phyloP scores from a whole-genome alignment of 1,284 basidiomycete genomes.

The Ganoderma sinense region DNA sequence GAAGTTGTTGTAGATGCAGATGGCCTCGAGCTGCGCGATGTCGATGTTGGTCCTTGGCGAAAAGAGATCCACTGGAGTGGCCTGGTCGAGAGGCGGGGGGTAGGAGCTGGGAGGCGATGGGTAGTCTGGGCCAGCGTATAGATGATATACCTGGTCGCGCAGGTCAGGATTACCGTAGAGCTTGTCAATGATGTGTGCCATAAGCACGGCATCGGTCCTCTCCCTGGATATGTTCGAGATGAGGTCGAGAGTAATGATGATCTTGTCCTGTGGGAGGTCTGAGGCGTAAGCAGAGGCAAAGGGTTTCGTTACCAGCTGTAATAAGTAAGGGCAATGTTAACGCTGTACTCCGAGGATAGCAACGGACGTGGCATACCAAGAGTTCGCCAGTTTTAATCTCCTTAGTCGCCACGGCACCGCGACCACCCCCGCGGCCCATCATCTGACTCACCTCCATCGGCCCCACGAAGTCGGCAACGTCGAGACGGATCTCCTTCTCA shows the following conservation, averaged over 20 bases:
- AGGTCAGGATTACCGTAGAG: slow-evolving; percentile 34
- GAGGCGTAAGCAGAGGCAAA: slow-evolving; percentile 24
- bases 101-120: slow-evolving; percentile 28
- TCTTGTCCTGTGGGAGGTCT: slow-evolving; percentile 17
- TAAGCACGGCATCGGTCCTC: slow-evolving; percentile 21
- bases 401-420: slow-evolving; percentile 27
- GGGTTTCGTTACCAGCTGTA: slow-evolving; percentile 32
- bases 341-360: neutral
- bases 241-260: slow-evolving; percentile 25
- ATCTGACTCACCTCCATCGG: slow-evolving; percentile 24
- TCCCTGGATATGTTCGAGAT: slow-evolving; percentile 17
- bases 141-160: slow-evolving; percentile 26
- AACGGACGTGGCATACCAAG: slow-evolving; percentile 23
- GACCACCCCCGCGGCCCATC: slow-evolving; percentile 29
- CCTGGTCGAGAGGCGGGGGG: slow-evolving; percentile 8
- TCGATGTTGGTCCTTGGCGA: slow-evolving; percentile 27
- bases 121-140: slow-evolving; percentile 31
- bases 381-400: slow-evolving; percentile 28
- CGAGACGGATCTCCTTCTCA: slow-evolving; percentile 21
- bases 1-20: slow-evolving; percentile 32
- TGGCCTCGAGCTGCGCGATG: slow-evolving; percentile 28
- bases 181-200: slow-evolving; percentile 23
- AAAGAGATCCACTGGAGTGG: slow-evolving; percentile 22
- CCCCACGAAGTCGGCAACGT: slow-evolving; percentile 31
- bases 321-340: neutral